phyloP scores from a whole-genome alignment of 2,329 filamentous ascomycete species.

The Aspergillus sp. region DNA sequence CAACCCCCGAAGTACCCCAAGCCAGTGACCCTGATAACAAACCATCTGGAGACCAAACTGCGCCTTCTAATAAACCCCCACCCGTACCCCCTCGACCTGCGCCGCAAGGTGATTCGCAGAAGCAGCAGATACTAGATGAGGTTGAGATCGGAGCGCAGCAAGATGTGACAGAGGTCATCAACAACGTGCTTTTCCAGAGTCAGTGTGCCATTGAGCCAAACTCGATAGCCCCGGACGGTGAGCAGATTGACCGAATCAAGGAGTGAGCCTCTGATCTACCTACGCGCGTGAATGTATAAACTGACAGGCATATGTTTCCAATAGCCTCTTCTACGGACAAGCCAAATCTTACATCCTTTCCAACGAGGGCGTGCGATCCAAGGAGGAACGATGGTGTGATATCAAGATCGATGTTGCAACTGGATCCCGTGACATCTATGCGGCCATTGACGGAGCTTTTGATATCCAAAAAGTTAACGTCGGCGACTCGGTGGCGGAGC shows the following conservation, averaged over 20 bases:
- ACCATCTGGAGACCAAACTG: constrained; percentile 19
- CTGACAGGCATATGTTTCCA: constrained; percentile 14
- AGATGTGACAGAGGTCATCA: constrained; percentile 94
- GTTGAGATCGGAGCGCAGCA: constrained; percentile 72
- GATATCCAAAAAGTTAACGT: constrained; percentile 74
- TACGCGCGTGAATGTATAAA: constrained; percentile 12
- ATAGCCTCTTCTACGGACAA: constrained; percentile 52
- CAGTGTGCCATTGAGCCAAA: constrained; percentile 79
- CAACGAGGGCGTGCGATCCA: constrained; percentile 45
- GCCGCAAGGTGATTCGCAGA: constrained; percentile 32
- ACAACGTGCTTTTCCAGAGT: constrained; percentile 86
- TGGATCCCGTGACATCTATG: constrained; percentile 69
- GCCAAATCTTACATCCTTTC: constrained; percentile 49
- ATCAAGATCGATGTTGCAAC: constrained; percentile 60
- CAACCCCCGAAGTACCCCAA: constrained; percentile 11
- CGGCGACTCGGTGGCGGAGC: constrained; percentile 57
- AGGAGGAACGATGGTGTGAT: constrained; percentile 62
- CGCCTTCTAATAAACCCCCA: constrained; percentile 51
- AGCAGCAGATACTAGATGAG: constrained; percentile 44
- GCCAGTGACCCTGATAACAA: constrained; percentile 7
- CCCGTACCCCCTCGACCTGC: constrained; percentile 58
- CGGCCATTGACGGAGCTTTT: constrained; percentile 81
- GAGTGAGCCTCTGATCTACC: constrained; percentile 41
- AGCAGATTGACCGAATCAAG: constrained; percentile 80
- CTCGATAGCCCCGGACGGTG: constrained; percentile 64